Conservation (phyloP, 768 basidiomycete species). For the Lactifluus echinatus region DNA sequence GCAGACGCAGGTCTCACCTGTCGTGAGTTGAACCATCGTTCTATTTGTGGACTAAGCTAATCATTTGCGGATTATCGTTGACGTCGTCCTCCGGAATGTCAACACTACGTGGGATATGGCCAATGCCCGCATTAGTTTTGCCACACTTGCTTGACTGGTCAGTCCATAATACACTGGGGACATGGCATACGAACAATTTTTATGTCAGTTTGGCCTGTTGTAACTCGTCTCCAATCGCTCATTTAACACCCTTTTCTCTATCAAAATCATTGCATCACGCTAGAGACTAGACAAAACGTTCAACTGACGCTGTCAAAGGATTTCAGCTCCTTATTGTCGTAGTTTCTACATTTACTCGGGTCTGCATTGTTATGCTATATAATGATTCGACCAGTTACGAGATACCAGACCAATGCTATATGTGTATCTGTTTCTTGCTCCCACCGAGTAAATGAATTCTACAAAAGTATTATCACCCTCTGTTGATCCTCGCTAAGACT, state of each 20-base stretch:
- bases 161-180: no score
- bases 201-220: no score
- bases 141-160: neutral
- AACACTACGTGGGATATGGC: constrained; percentile 7
- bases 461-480: no score
- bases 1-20: neutral
- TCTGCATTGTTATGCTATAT: neutral
- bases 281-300: no score
- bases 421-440: neutral
- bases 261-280: no score
- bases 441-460: no score
- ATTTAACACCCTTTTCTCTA: no score
- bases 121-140: constrained; percentile 4
- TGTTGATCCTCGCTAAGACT: neutral
- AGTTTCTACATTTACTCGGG: neutral
- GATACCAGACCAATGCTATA: no score
- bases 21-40: neutral
- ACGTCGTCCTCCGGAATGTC: constrained; percentile 8
- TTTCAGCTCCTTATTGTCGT: no score
- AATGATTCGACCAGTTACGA: neutral
- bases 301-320: no score
- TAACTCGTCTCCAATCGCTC: no score
- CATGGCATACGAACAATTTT: no score
- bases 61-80: constrained; percentile 2
- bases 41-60: neutral